phyloP scores from a whole-genome alignment of 768 basidiomycete genomes.

The Lentinula boryana region DNA sequence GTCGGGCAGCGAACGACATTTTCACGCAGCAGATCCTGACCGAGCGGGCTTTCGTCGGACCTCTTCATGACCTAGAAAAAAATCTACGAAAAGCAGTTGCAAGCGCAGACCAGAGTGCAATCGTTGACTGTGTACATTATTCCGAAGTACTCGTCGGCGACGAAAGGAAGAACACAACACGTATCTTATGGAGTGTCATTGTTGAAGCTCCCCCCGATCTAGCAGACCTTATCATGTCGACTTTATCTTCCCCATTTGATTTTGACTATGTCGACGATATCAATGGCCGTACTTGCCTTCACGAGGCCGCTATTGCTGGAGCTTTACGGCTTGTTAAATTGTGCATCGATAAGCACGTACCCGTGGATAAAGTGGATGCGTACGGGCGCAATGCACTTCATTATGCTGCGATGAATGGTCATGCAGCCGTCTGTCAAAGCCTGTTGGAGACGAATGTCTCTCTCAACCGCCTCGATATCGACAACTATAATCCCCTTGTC shows the following conservation, averaged over 20 bases:
- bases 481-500: constrained; percentile 90
- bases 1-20: constrained; percentile 69
- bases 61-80: constrained; percentile 84
- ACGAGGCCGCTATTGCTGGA: constrained; percentile 89
- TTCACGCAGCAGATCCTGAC: constrained; percentile 65
- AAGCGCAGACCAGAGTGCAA: constrained; percentile 48
- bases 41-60: constrained; percentile 61
- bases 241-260: constrained; percentile 68
- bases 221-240: constrained; percentile 67
- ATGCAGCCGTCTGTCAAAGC: constrained; percentile 65
- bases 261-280: constrained; percentile 94
- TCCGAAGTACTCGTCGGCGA: constrained; percentile 61
- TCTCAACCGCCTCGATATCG: constrained; percentile 74
- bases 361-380: constrained; percentile 71
- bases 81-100: constrained; percentile 77
- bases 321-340: constrained; percentile 68
- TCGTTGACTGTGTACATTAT: constrained; percentile 65
- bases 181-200: constrained; percentile 93
- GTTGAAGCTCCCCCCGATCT: constrained; percentile 73
- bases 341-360: constrained; percentile 69
- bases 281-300: constrained; percentile 90
- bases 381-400: constrained; percentile 94
- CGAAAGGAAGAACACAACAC: constrained; percentile 65
- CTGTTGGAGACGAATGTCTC: constrained; percentile 67
- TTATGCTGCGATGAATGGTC: constrained; percentile 94